These are phyloP conservation scores for Platanthera guangdongensis DNA, from an alignment of 106 monocot genomes.

Conservation along the genomic window DNA sequence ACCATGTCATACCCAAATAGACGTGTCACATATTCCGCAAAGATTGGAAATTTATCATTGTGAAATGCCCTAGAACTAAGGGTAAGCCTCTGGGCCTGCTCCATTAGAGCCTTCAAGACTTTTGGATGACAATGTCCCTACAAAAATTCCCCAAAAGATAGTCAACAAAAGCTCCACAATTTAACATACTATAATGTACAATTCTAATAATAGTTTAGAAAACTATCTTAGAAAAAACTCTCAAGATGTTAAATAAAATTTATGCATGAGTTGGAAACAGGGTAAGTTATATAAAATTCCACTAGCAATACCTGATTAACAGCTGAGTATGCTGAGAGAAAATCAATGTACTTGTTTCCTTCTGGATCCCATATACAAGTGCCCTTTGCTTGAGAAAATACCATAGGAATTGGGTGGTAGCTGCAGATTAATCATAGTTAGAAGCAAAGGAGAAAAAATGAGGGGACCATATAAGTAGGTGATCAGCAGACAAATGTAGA, in stretches of 20 bases:
- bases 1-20: slow-evolving; percentile 95
- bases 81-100: slow-evolving; percentile 79
- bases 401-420: slow-evolving; percentile 98
- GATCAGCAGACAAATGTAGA: not conserved
- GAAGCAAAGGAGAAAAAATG: not conserved
- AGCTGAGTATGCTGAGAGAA: slow-evolving; percentile 97
- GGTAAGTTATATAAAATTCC: not conserved
- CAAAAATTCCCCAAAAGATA: slow-evolving; percentile 3
- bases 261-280: not conserved
- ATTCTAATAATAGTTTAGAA: not conserved
- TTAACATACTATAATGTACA: not conserved
- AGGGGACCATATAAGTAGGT: not conserved
- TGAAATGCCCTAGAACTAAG: slow-evolving; percentile 99
- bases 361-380: slow-evolving; percentile 89
- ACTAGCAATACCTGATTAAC: slow-evolving; percentile 71
- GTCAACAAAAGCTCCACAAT: not conserved
- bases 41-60: slow-evolving; percentile 90
- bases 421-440: slow-evolving; percentile 33
- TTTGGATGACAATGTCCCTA: slow-evolving; percentile 99
- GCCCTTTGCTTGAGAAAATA: slow-evolving; percentile 87
- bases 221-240: not conserved
- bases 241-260: not conserved
- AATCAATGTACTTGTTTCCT: slow-evolving; percentile 97
- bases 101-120: slow-evolving; percentile 67
- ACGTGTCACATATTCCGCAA: slow-evolving; percentile 64